Evolutionary conservation across 2,329 filamentous ascomycete genomes (phyloP).

Genomic region (Botryotinia calthae): DNA sequence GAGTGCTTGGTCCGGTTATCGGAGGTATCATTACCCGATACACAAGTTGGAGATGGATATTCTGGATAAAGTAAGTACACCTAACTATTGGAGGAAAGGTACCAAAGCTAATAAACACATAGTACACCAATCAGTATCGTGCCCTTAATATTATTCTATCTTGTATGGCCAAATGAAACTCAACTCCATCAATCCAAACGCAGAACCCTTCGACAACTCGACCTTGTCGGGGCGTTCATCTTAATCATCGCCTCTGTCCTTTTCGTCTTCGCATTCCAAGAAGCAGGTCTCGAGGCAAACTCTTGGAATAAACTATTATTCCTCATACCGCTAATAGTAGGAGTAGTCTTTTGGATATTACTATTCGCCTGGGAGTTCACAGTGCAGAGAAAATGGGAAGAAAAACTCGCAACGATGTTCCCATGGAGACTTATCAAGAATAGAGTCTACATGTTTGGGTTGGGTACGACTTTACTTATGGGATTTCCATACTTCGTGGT

Average conservation of each 20-base stretch:
- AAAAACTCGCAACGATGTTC: constrained; percentile 28
- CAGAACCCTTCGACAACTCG: constrained; percentile 43
- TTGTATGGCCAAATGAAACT: constrained; percentile 49
- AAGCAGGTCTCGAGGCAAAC: constrained; percentile 27
- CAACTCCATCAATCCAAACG: constrained; percentile 46
- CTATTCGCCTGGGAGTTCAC: constrained; percentile 45
- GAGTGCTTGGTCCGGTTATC: constrained; percentile 31
- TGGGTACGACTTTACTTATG: constrained; percentile 52
- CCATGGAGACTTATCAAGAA: constrained; percentile 26
- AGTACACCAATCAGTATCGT: constrained; percentile 52
- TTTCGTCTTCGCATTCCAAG: constrained; percentile 57
- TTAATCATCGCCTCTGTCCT: constrained; percentile 53
- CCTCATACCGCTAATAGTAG: constrained; percentile 44
- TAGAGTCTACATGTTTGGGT: constrained; percentile 27
- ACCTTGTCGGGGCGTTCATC: constrained; percentile 53
- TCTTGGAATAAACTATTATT: constrained; percentile 46
- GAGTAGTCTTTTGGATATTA: constrained; percentile 40
- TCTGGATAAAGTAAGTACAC: not conserved
- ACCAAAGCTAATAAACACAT: not conserved
- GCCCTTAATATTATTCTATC: constrained; percentile 48
- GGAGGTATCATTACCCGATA: constrained; percentile 31
- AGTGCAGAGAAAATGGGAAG: constrained; percentile 33
- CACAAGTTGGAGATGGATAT: constrained; percentile 28
- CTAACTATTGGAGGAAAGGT: not conserved
- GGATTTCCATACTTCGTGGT: constrained; percentile 58